A percentile compares a stretch with the other conserved stretches of the same genome.
These are phyloP conservation scores for Mrakia frigida DNA, from an alignment of 768 basidiomycete genomes.

Conservation along the genomic window DNA sequence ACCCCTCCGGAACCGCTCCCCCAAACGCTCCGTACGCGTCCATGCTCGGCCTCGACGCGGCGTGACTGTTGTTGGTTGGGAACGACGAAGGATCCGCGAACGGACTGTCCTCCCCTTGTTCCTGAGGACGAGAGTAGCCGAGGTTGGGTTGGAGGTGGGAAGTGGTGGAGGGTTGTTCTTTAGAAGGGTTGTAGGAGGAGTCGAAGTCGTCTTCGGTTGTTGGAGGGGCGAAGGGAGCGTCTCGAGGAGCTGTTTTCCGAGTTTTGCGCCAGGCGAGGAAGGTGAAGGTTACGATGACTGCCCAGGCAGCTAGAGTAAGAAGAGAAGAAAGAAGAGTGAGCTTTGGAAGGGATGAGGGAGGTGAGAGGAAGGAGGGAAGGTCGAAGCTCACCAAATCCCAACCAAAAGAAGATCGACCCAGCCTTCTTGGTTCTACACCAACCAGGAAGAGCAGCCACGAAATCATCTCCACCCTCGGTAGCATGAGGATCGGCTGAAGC, in stretches of 20 bases:
- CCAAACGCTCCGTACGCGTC: conserved; percentile 88
- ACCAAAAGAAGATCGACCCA: conserved; percentile 82
- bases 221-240: conserved; percentile 68
- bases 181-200: conserved; percentile 20
- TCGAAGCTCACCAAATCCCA: conserved; percentile 60
- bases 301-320: conserved; percentile 61
- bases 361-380: background rate
- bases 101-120: conserved; percentile 49
- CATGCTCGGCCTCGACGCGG: conserved; percentile 51
- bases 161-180: conserved; percentile 33
- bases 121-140: conserved; percentile 36
- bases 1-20: conserved; percentile 76
- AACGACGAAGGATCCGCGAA: conserved; percentile 33
- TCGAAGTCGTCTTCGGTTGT: conserved; percentile 29
- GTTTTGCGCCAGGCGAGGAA: conserved; percentile 72
- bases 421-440: conserved; percentile 95
- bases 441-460: conserved; percentile 60
- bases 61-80: conserved; percentile 48
- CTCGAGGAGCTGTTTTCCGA: conserved; percentile 51
- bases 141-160: background rate
- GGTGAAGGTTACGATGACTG: conserved; percentile 59
- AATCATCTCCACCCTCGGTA: conserved; percentile 55
- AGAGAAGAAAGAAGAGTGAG: background rate
- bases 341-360: background rate
- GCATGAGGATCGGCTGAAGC: conserved; percentile 74